phyloP scores from a whole-genome alignment of 306 rosid genomes.

The Albizia julibrissin region DNA sequence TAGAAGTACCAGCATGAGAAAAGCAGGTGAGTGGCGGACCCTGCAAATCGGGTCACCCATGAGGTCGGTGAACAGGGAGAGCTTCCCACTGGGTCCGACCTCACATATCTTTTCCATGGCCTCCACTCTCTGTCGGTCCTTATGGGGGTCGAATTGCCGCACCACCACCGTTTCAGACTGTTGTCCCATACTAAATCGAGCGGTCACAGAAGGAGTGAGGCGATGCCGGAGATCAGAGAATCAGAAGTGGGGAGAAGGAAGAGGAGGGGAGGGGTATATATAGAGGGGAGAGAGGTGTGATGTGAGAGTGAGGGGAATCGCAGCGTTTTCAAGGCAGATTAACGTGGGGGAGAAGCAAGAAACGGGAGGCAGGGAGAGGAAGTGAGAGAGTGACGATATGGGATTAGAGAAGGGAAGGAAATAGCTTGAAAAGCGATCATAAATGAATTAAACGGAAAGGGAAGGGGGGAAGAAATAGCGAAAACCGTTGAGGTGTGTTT shows the following conservation, averaged over 20 bases:
- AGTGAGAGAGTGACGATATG: background rate
- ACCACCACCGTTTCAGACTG: constrained; percentile 30
- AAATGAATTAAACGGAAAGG: background rate
- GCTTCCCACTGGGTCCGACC: constrained; percentile 76
- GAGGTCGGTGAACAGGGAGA: constrained; percentile 80
- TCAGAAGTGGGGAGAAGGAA: background rate
- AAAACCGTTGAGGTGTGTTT: constrained; percentile 15
- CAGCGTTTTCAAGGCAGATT: constrained; percentile 44
- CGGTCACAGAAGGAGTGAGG: background rate
- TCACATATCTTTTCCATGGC: constrained; percentile 80
- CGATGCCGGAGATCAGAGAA: background rate
- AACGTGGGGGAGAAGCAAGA: constrained; percentile 52
- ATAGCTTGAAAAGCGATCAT: background rate
- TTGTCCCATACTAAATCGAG: constrained; percentile 22
- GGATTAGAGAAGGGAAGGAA: background rate
- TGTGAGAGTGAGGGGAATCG: constrained; percentile 24
- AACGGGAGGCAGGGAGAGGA: background rate
- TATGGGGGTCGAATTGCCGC: constrained; percentile 54
- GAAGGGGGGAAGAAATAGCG: background rate
- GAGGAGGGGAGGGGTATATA: background rate
- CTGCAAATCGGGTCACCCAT: constrained; percentile 95
- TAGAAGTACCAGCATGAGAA: constrained; percentile 78
- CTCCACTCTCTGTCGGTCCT: constrained; percentile 59
- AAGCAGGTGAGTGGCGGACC: constrained; percentile 95
- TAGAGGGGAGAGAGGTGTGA: background rate